Conservation (phyloP, 768 basidiomycete species). For the Boletus patriciae region DNA sequence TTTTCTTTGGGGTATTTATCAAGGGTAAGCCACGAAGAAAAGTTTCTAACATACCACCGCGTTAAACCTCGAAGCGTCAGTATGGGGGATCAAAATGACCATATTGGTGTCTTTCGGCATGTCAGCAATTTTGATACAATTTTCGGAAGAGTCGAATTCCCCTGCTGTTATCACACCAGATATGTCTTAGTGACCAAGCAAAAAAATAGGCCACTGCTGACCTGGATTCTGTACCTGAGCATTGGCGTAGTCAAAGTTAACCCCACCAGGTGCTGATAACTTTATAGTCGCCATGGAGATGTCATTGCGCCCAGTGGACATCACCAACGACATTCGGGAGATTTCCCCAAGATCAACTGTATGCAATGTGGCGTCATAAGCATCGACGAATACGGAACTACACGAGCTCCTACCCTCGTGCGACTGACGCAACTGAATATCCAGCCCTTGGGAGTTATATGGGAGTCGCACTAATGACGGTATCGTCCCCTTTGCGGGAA, state of each 20-base stretch:
- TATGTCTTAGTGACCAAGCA: constrained; percentile 2
- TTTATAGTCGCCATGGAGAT: constrained; percentile 54
- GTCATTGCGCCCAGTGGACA: constrained; percentile 72
- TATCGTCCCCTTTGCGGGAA: constrained; percentile 28
- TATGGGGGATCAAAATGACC: constrained; percentile 61
- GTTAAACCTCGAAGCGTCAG: constrained; percentile 59
- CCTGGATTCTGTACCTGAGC: constrained; percentile 40
- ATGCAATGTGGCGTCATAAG: constrained; percentile 9
- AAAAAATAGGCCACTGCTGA: constrained; percentile 22
- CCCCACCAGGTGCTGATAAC: constrained; percentile 54
- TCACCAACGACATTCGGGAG: constrained; percentile 50
- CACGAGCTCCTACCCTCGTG: constrained; percentile 25
- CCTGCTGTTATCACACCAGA: constrained; percentile 18
- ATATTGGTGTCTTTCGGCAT: constrained; percentile 47
- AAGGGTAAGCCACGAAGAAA: background rate
- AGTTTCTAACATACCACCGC: constrained; percentile 50
- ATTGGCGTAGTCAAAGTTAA: constrained; percentile 46
- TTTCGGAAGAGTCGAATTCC: constrained; percentile 40
- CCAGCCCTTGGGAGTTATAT: constrained; percentile 58
- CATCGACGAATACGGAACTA: constrained; percentile 15
- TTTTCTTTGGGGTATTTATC: constrained; percentile 50
- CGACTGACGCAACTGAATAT: constrained; percentile 64
- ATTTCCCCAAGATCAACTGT: constrained; percentile 67
- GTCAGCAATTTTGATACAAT: constrained; percentile 48
- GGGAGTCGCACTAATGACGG: constrained; percentile 60